Evolutionary conservation across 2,329 filamentous ascomycete species (phyloP).

Genomic region (Periglandula ipomoeae): DNA sequence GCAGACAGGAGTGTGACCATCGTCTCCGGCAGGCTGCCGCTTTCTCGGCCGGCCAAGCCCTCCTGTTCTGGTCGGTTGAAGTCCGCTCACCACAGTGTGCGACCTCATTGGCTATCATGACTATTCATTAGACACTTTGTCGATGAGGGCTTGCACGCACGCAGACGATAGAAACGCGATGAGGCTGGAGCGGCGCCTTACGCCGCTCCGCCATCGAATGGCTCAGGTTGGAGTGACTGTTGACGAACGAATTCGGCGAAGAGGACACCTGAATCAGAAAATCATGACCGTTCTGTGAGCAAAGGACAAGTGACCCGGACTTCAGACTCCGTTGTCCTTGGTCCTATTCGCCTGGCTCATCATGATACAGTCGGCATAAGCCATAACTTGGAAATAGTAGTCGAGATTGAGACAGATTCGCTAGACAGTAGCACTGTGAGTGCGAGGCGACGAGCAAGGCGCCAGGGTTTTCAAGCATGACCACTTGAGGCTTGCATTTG

Average conservation of each 20-base stretch:
- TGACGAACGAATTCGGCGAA: too few species aligned
- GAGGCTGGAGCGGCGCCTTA: background rate
- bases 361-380: too few species aligned
- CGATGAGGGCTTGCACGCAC: too few species aligned
- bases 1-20: constrained; percentile 1
- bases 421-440: background rate
- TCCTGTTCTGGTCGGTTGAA: background rate
- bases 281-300: too few species aligned
- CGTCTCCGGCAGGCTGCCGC: constrained; percentile 5
- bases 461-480: background rate
- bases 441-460: background rate
- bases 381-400: too few species aligned
- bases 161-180: background rate
- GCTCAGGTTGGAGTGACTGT: background rate
- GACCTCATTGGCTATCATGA: too few species aligned
- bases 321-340: too few species aligned
- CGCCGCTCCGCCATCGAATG: background rate
- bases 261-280: too few species aligned
- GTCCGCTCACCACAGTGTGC: background rate
- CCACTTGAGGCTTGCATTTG: constrained; percentile 4
- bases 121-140: too few species aligned
- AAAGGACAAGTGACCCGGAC: too few species aligned
- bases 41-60: constrained; percentile 8
- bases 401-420: too few species aligned
- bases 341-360: too few species aligned